Conservation (phyloP, 495 filamentous ascomycete genomes). For the Daldinia decipiens region DNA sequence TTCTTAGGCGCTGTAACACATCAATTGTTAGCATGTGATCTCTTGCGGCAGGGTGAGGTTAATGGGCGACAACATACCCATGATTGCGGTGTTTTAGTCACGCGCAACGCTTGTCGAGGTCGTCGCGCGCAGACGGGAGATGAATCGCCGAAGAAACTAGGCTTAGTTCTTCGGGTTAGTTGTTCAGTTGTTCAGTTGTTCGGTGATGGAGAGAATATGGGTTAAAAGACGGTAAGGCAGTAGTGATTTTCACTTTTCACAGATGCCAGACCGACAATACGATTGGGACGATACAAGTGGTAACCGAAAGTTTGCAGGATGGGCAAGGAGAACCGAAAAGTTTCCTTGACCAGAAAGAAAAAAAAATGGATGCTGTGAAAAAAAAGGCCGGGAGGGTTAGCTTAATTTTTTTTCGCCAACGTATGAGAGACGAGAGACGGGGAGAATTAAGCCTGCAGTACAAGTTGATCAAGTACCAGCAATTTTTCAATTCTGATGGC, state of each 20-base stretch:
- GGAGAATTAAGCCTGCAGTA: constrained; percentile 19
- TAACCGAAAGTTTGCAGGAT: constrained; percentile 31
- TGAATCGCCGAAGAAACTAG: constrained; percentile 41
- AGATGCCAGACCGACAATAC: constrained; percentile 14
- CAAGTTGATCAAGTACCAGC: constrained; percentile 22
- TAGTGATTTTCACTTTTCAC: constrained; percentile 23
- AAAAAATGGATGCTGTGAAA: constrained; percentile 39
- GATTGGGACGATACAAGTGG: constrained; percentile 26
- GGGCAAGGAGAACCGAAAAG: constrained; percentile 36
- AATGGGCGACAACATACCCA: constrained; percentile 71
- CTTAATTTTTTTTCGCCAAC: constrained; percentile 33
- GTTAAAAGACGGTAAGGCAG: constrained; percentile 11
- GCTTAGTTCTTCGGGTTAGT: constrained; percentile 24
- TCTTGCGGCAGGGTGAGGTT: constrained; percentile 16
- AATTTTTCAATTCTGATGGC: constrained; percentile 27
- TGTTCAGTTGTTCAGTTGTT: background rate
- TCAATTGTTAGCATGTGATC: constrained; percentile 38
- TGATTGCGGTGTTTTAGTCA: constrained; percentile 75
- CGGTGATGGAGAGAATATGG: constrained; percentile 3
- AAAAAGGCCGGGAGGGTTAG: constrained; percentile 43
- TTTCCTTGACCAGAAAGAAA: constrained; percentile 36
- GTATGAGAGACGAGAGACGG: constrained; percentile 21
- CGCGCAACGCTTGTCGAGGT: constrained; percentile 55
- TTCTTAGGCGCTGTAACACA: constrained; percentile 79
- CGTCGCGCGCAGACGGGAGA: constrained; percentile 56